Conservation (phyloP, 257 asterid genomes). For the Fraxinus americana region DNA sequence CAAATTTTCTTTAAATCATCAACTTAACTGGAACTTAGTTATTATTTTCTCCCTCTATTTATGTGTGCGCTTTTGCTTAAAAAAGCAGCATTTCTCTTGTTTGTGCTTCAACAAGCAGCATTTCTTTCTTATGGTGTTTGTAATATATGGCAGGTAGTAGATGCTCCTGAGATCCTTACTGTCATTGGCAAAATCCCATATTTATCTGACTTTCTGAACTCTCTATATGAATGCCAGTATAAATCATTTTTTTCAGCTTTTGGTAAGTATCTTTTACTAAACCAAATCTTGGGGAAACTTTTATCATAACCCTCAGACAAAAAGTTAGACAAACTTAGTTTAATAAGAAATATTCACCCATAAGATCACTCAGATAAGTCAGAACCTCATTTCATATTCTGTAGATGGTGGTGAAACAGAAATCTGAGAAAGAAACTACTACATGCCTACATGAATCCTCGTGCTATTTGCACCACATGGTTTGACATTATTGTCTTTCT, state of each 20-base stretch:
- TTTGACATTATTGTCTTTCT: not conserved
- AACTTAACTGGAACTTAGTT: not conserved
- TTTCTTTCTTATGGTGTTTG: conserved; percentile 22
- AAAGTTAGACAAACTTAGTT: not conserved
- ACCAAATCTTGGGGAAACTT: not conserved
- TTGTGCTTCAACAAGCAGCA: not conserved
- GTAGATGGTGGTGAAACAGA: not conserved
- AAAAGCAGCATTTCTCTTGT: conserved; percentile 1
- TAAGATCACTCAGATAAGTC: not conserved
- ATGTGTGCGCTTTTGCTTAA: not conserved
- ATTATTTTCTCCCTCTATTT: not conserved
- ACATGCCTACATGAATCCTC: not conserved
- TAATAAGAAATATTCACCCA: not conserved
- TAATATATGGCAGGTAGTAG: conserved; percentile 72
- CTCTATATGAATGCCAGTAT: conserved; percentile 79
- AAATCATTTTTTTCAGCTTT: conserved; percentile 82
- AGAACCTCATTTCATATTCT: conserved; percentile 6
- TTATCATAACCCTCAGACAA: not conserved
- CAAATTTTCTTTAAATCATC: not conserved
- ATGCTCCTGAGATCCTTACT: conserved; percentile 92
- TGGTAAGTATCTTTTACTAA: conserved; percentile 44
- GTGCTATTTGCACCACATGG: not conserved
- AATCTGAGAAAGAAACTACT: not conserved
- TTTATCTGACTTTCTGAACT: conserved; percentile 76
- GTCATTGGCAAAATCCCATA: conserved; percentile 77